Evolutionary conservation across 1,284 basidiomycete genomes (phyloP), one percentile per base, ranked within the genome.

Genomic region (Inonotus hispidus): DNA sequence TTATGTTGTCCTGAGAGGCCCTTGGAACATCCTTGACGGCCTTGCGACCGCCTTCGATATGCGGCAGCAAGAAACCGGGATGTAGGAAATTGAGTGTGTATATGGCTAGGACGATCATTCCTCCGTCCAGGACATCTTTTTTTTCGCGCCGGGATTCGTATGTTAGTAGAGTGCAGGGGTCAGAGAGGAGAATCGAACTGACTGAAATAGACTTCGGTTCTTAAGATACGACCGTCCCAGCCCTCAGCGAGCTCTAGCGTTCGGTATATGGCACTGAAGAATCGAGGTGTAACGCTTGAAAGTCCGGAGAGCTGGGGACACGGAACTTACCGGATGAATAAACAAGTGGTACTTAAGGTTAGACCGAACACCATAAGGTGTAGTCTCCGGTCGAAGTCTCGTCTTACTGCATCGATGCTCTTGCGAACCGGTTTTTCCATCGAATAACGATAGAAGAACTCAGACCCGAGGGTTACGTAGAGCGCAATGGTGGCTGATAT

Each of bases 201-300:
- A 76, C 75, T 74, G 68, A 77, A 77, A 52, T 73, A 73, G 14
- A 72, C 64, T 64, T 76, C 64, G 6, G 74, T 76, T 8, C 63
- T 64, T 53, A 76, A 75, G 38, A 77, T 72, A 7, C 68, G 56
- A 3, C 75, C 75, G 39, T 62, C 62, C 74, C 74, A 77, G 2
- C 75, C 75, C 49, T 74, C 69, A 11, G 66, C 56, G 3, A 77
- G 68, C 64, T 76, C 75, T 27, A 74, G 71, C n/a, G 71, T 71
- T 19, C 75, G 72, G 64, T 77, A 78, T 11, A 77, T 66, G 6
- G 75, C 67, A 19, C 76, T 52, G 13, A 25, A 49, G 37, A 23
- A 14, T 19, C 13, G 11, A 37, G 32, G 50, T 46, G 6, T 16
- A 14, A 27, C 49, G n/a, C 35, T n/a, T 23, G 3, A 29, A 54